These are phyloP conservation scores for Gliomastix tumulicola DNA, from an alignment of 2,329 filamentous ascomycete species.

Conservation along the genomic window DNA sequence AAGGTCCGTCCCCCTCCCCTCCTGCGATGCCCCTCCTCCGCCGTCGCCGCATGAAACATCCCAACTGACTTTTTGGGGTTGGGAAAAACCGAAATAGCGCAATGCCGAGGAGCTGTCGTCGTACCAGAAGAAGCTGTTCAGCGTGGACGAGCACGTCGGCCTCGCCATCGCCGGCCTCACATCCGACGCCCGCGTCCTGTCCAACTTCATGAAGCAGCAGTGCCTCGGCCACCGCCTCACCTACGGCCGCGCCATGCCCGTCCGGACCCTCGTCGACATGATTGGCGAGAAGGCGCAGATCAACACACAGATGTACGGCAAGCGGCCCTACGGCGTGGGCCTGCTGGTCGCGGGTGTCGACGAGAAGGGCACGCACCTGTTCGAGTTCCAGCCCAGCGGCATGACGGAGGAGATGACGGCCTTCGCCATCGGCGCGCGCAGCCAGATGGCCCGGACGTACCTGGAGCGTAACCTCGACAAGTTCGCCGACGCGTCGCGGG, in stretches of 20 bases:
- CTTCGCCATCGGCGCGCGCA: constrained; percentile 90
- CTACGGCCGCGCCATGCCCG: constrained; percentile 87
- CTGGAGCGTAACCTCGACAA: constrained; percentile 84
- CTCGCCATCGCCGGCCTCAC: constrained; percentile 95
- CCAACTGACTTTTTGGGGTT: not conserved
- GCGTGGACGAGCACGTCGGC: constrained; percentile 90
- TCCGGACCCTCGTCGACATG: constrained; percentile 81
- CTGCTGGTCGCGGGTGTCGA: constrained; percentile 90
- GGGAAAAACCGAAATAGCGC: constrained; percentile 49
- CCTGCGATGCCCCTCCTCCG: constrained; percentile 6
- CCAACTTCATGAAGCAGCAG: constrained; percentile 99
- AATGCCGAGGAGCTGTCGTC: constrained; percentile 99
- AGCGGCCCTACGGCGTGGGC: constrained; percentile 92
- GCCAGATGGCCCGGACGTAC: constrained; percentile 97
- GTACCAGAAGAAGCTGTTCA: constrained; percentile 99
- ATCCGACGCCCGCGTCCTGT: constrained; percentile 95
- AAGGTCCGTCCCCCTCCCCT: constrained; percentile 56
- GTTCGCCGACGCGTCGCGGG: constrained; percentile 69
- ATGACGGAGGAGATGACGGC: constrained; percentile 97
- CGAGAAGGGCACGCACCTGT: constrained; percentile 88
- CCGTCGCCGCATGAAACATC: not conserved
- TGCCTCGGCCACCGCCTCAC: constrained; percentile 92
- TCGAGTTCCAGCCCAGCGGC: constrained; percentile 95
- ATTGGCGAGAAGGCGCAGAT: constrained; percentile 96
- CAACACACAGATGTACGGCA: constrained; percentile 97